Evolutionary conservation across 106 monocot genomes (phyloP).

Genomic region (Dioscorea dumetorum): DNA sequence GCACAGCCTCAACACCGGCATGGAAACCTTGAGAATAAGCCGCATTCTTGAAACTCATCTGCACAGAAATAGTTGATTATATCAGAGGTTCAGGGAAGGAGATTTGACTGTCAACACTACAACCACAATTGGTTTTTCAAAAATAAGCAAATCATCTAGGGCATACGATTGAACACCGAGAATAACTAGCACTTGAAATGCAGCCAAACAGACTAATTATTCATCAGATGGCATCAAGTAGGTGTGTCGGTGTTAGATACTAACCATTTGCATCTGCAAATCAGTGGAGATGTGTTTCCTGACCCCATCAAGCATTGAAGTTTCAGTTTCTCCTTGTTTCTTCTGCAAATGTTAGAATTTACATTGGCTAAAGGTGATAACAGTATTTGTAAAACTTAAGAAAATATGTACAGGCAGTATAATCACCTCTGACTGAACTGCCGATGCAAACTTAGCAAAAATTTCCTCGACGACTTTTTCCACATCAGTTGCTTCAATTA

Average conservation of each 20-base stretch:
- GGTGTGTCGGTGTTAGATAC: conserved; percentile 3
- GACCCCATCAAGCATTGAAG: conserved; percentile 36
- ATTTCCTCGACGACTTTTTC: conserved; percentile 57
- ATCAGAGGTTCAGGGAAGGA: too few species aligned
- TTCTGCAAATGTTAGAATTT: conserved; percentile 20
- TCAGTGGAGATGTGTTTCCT: conserved; percentile 44
- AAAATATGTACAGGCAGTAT: neutral
- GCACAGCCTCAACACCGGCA: conserved; percentile 3
- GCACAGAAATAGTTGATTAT: neutral
- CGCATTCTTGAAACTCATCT: conserved; percentile 19
- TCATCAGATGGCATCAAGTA: too few species aligned
- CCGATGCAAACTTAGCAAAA: conserved; percentile 43
- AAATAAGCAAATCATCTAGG: too few species aligned
- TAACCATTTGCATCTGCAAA: conserved; percentile 58
- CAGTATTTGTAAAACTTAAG: neutral
- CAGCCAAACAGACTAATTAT: too few species aligned
- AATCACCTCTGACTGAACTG: conserved; percentile 52
- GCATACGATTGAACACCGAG: too few species aligned
- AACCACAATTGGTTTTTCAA: too few species aligned
- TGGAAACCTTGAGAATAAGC: conserved; percentile 17
- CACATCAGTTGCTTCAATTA: conserved; percentile 33
- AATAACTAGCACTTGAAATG: too few species aligned
- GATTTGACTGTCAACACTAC: too few species aligned
- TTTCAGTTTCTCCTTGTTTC: conserved; percentile 16
- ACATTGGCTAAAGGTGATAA: neutral